Evolutionary conservation across 495 filamentous ascomycete genomes (phyloP), one percentile per base, ranked within the genome.

Genomic region (Ascobolus immersus): DNA sequence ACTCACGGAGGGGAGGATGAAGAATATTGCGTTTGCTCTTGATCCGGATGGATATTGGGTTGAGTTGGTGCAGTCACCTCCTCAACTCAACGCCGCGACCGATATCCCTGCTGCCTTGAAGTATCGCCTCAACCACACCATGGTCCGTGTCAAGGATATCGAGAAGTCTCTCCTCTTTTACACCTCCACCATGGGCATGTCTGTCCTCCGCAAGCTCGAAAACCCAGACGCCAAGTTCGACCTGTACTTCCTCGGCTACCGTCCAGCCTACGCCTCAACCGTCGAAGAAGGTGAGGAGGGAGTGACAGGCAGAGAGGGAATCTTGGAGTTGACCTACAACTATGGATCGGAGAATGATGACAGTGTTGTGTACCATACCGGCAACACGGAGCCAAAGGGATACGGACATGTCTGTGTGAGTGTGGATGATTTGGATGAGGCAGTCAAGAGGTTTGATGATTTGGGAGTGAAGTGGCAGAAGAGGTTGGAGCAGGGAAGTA

Each of bases 31-130:
- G 1, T 96, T 94, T 46, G 86, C 61, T 4, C 64, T 91, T 38
- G 86, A 94, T 46, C 86, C 86, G 3, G 84, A 94, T 53, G 72
- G 72, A 10, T 93, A 93, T 53, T 93, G 82, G 77, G 75, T 82
- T 3, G 69, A 76, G 55, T 58, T 76, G 28, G 60, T 76, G 26
- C 58, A 61, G 7, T 56, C 58, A 17, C 67, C 66, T 2, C n/a
- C n/a, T n/a, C n/a, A n/a, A n/a, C n/a, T n/a, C n/a, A 58, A 66
- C 42, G 44, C 58, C 2, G 41, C 39, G 2, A 56, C 45, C 2
- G 35, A 33, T 7, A 36, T 40, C 5, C 5, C 30, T 11, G 26
- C 44, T 41, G 33, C 43, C 13, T 9, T 9, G 10, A 31, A 31
- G 17, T 46, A 35, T 30, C 34, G 29, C 9, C 29, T 45, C 62